These are phyloP conservation scores for Botrytis galanthina DNA, from an alignment of 2,329 filamentous ascomycete species.

Conservation along the genomic window DNA sequence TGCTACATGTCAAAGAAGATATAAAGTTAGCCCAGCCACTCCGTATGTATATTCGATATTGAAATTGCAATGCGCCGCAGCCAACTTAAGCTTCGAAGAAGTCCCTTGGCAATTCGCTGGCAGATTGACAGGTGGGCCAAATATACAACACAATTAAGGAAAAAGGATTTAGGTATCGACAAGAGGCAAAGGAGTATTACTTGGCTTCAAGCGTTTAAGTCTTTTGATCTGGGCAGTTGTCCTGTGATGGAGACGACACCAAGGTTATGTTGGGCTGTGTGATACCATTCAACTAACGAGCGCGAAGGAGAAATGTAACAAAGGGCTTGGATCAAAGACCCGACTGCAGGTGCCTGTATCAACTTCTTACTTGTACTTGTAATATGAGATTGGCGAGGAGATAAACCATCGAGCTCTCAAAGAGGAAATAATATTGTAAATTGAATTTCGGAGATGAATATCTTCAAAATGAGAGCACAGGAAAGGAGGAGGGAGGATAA, in stretches of 20 bases:
- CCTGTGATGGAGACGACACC: slow-evolving; percentile 5
- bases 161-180: neutral
- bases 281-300: slow-evolving; percentile 3
- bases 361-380: neutral
- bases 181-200: neutral
- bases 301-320: slow-evolving; percentile 11
- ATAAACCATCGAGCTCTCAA: neutral
- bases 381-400: neutral
- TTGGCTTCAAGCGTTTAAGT: slow-evolving; percentile 12
- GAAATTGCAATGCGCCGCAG: slow-evolving; percentile 15
- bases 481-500: slow-evolving; percentile 8
- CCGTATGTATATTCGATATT: slow-evolving; percentile 8
- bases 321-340: slow-evolving; percentile 19
- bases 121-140: slow-evolving; percentile 4
- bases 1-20: slow-evolving; percentile 26
- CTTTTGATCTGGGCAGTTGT: neutral
- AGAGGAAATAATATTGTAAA: neutral
- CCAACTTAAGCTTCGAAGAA: slow-evolving; percentile 1
- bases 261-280: slow-evolving; percentile 4
- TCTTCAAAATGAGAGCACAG: slow-evolving; percentile 26
- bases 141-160: neutral
- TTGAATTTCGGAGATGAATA: neutral
- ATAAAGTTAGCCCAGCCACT: slow-evolving; percentile 24
- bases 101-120: slow-evolving; percentile 7
- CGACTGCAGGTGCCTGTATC: neutral